phyloP scores from a whole-genome alignment of 192 early-diverging fungal species.

The Paraglomus brasilianum region DNA sequence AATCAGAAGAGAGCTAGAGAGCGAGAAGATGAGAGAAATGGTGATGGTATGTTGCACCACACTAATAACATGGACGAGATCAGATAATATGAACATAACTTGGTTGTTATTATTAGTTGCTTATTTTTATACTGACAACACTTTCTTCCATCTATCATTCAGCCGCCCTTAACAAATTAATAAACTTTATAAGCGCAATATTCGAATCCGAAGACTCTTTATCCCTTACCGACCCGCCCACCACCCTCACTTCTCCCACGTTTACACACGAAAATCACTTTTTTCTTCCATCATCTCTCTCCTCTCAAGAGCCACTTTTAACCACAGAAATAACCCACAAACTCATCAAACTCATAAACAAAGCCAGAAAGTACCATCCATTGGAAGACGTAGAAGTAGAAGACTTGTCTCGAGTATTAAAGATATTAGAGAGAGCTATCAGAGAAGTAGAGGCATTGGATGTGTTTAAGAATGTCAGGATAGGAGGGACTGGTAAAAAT shows the following conservation, averaged over 20 bases:
- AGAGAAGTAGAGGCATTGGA: conserved; percentile 21
- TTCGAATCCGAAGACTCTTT: conserved; percentile 29
- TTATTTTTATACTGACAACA: background rate
- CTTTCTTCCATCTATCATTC: background rate
- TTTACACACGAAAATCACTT: background rate
- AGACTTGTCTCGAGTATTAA: conserved; percentile 18
- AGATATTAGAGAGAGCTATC: conserved; percentile 28
- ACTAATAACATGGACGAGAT: background rate
- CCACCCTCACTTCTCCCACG: background rate
- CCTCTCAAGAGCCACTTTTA: conserved; percentile 21
- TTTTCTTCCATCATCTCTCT: conserved; percentile 5
- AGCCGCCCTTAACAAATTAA: conserved; percentile 17
- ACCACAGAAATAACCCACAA: conserved; percentile 2
- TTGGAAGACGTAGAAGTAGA: conserved; percentile 29
- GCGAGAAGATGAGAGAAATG: conserved; percentile 25
- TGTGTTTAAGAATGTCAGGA: conserved; percentile 1
- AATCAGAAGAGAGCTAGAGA: conserved; percentile 14
- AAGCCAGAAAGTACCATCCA: conserved; percentile 20
- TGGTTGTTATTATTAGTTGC: background rate
- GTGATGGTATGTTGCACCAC: conserved; percentile 19
- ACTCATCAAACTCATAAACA: conserved; percentile 20
- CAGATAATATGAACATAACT: background rate
- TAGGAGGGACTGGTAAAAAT: background rate
- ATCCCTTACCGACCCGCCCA: background rate
- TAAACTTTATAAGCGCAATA: conserved; percentile 26